Base-by-base conservation (phyloP, 2,329 filamentous ascomycete genomes). In the Tricladium varicosporioides region DNA sequence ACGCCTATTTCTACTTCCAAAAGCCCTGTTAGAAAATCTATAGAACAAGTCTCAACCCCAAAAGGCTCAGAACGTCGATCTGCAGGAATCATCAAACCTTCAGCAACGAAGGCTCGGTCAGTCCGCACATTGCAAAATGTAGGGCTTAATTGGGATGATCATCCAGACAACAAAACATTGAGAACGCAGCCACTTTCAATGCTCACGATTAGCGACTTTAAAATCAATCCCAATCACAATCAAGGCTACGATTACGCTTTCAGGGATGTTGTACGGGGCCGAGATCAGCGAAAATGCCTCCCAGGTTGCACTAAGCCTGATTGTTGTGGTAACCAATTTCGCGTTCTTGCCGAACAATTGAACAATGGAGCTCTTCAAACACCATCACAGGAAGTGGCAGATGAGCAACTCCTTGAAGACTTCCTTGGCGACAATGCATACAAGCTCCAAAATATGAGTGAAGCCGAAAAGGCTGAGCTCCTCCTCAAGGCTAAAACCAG, bases 401-500 rank as follows among this genome's bases (percentile, higher is more conserved):
- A 83, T 60, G 70, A 78, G 49, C 72, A 71, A 16, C 69, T 86
- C 8, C 70, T 88, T 16, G 80, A 86, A 63, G 74, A 77, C 0
- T 82, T 80, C 59, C 69, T 88, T 16, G 85, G 83, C 2, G 61
- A 60, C 3, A 78, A 84, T 57, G 75, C 78, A 15, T 78, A 85
- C 40, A 84, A 84, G 60, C 81, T 81, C 45, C 70, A 88, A 2
- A 69, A 69, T 1, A 85, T 92, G 81, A 76, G 75, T 2, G 71
- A 73, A 2, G 74, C 79, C n/a, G 84, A 91, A 65, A 82, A 83
- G 62, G 75, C 83, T 42, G 81, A 87, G 57, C 68, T 89, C 16
- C 81, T 96, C 71, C 65, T 91, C n/a, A 82, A 92, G 67, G 92
- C 92, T 11, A 87, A 87, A 68, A 87, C 85, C 0, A 82, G 84